Evolutionary conservation across 352 stramenopile species (phyloP).

Genomic region (Phytophthora aleatoria): DNA sequence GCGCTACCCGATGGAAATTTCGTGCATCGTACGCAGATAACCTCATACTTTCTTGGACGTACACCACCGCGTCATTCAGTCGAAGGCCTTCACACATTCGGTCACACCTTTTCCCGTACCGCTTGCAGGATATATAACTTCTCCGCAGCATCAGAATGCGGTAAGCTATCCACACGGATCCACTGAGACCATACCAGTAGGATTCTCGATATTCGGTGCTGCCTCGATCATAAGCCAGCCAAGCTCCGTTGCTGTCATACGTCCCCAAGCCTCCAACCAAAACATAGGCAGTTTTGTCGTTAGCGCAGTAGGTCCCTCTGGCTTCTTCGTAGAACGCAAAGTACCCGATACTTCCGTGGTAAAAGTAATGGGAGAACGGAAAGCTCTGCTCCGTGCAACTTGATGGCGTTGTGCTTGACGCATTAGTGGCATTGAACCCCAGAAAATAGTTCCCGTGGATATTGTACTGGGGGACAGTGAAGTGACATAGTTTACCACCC

Average conservation of each 20-base stretch:
- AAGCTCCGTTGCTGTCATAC: conserved; percentile 31
- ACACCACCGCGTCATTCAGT: conserved; percentile 37
- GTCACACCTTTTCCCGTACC: conserved; percentile 34
- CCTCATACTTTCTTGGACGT: conserved; percentile 38
- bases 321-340: conserved; percentile 39
- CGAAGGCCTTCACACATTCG: conserved; percentile 20
- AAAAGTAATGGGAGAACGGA: conserved; percentile 36
- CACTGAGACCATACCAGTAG: conserved; percentile 33
- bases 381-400: conserved; percentile 26
- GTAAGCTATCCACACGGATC: conserved; percentile 29
- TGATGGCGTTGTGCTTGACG: conserved; percentile 13
- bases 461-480: conserved; percentile 37
- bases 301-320: conserved; percentile 28
- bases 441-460: conserved; percentile 36
- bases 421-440: conserved; percentile 18
- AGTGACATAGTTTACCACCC: conserved; percentile 28
- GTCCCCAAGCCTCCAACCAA: conserved; percentile 29
- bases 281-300: conserved; percentile 37
- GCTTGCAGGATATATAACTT: conserved; percentile 36
- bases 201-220: conserved; percentile 27
- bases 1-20: conserved; percentile 31
- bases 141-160: conserved; percentile 31
- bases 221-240: conserved; percentile 24
- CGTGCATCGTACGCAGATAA: conserved; percentile 31
- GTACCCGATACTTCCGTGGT: conserved; percentile 36